phyloP scores from a whole-genome alignment of 768 basidiomycete genomes.

The Russula ochroleuca region DNA sequence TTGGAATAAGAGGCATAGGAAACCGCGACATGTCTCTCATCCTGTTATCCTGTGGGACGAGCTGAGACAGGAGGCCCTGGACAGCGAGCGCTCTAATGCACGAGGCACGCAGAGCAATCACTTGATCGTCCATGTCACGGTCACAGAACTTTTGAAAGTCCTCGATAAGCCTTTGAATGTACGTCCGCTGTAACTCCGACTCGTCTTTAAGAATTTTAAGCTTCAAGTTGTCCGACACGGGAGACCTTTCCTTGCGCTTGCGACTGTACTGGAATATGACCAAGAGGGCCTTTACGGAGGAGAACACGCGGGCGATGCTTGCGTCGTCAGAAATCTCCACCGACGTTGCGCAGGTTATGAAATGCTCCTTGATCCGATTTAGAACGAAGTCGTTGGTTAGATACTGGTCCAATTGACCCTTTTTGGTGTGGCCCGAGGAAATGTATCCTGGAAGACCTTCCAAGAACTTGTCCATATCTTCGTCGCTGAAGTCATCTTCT shows the following conservation, averaged over 20 bases:
- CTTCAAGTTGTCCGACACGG: neutral
- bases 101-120: constrained; percentile 6
- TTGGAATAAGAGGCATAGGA: no score
- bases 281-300: constrained; percentile 7
- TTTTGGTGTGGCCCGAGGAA: constrained; percentile 2
- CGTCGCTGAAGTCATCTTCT: constrained; percentile 12
- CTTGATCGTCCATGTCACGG: neutral
- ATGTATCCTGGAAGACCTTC: constrained; percentile 19
- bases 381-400: neutral
- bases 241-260: neutral
- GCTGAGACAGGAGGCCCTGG: constrained; percentile 5
- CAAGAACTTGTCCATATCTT: constrained; percentile 17
- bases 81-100: constrained; percentile 11
- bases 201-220: neutral
- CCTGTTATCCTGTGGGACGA: neutral
- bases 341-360: constrained; percentile 15
- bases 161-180: neutral
- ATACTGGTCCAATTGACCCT: neutral
- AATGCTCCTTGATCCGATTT: constrained; percentile 7
- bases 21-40: neutral
- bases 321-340: constrained; percentile 7
- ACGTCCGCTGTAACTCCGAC: neutral
- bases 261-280: constrained; percentile 10
- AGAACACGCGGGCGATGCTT: constrained; percentile 4
- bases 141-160: neutral